These are phyloP conservation scores for Apiosordaria backusii DNA, from an alignment of 495 filamentous ascomycete species.

Conservation along the genomic window DNA sequence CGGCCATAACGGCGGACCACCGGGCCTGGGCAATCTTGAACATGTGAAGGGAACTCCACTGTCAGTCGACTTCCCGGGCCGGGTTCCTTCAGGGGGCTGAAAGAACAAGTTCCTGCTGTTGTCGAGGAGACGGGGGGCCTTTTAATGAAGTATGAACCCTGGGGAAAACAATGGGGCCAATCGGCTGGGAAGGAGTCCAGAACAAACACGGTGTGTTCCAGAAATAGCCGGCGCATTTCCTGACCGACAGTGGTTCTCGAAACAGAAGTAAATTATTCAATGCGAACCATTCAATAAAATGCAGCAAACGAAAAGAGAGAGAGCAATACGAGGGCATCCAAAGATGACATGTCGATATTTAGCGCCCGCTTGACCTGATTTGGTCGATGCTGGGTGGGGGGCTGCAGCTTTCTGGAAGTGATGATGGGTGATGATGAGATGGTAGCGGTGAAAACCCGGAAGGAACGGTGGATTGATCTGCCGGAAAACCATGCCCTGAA, in stretches of 20 bases:
- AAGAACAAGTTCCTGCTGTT: background rate
- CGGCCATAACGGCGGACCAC: background rate
- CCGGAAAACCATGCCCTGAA: background rate
- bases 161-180: constrained; percentile 1
- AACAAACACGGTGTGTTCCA: background rate
- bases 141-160: constrained; percentile 7
- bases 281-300: background rate
- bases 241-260: background rate
- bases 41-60: background rate
- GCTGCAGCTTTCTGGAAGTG: background rate
- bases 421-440: background rate
- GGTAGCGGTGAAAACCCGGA: background rate
- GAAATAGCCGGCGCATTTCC: constrained; percentile 5
- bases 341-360: background rate
- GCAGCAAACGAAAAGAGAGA: background rate
- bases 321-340: background rate
- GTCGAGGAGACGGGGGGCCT: constrained; percentile 6
- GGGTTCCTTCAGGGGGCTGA: background rate
- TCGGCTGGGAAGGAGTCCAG: background rate
- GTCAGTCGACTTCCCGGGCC: background rate
- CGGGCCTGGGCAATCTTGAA: constrained; percentile 6
- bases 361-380: background rate
- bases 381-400: background rate
- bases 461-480: constrained; percentile 1
- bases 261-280: background rate